Evolutionary conservation across 495 filamentous ascomycete genomes (phyloP).

Genomic region (Aspergillus nanangensis): DNA sequence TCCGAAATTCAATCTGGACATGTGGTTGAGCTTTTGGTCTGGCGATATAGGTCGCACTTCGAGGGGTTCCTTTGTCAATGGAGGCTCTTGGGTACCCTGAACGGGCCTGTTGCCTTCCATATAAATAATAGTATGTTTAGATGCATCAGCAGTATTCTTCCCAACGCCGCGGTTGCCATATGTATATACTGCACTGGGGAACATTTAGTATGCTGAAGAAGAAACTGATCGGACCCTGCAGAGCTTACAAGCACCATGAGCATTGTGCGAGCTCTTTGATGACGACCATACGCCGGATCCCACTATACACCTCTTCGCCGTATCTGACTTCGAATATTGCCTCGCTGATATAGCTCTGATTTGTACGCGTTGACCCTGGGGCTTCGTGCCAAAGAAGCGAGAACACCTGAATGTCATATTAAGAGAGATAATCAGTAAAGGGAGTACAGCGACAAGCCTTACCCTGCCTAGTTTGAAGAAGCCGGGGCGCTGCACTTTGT

Average conservation of each 20-base stretch:
- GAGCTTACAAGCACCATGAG: conserved; percentile 29
- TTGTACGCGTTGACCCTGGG: conserved; percentile 9
- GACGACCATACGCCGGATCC: conserved; percentile 32
- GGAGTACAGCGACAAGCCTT: neutral
- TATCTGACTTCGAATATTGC: conserved; percentile 11
- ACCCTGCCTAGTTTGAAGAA: conserved; percentile 23
- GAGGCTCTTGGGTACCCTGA: conserved; percentile 10
- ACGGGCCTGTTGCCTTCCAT: conserved; percentile 16
- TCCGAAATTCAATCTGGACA: conserved; percentile 43
- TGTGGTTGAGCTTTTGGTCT: conserved; percentile 25
- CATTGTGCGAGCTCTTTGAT: conserved; percentile 17
- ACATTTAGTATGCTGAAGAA: neutral
- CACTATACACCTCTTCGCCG: conserved; percentile 21
- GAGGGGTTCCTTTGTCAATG: conserved; percentile 28
- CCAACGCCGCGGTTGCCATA: conserved; percentile 30
- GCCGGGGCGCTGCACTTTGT: conserved; percentile 10
- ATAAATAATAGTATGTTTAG: conserved; percentile 36
- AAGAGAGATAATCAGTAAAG: neutral
- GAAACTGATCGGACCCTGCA: too few relatives aligned
- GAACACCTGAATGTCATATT: conserved; percentile 21
- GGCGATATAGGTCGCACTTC: conserved; percentile 19
- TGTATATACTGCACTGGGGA: conserved; percentile 29
- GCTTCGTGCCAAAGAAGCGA: conserved; percentile 29
- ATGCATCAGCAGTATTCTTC: conserved; percentile 24
- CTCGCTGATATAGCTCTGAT: conserved; percentile 8